A percentile compares a stretch with the other conserved stretches of the same genome.
Evolutionary conservation across 768 basidiomycete species (phyloP).

Genomic region (Mycena galopus): DNA sequence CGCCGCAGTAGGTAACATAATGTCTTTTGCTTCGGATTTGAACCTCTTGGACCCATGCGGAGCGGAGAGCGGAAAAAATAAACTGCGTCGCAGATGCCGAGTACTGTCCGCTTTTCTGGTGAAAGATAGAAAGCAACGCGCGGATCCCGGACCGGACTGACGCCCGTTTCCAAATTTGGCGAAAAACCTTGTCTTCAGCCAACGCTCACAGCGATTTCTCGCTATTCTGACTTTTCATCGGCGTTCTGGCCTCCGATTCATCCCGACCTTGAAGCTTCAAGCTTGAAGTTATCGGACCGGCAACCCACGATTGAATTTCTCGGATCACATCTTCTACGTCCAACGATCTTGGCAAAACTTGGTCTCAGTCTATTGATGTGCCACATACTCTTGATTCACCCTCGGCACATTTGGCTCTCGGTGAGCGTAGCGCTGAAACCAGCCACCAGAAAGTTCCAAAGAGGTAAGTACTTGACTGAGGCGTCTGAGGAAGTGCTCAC

Average conservation of each 20-base stretch:
- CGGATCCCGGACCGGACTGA: not conserved
- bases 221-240: constrained; percentile 15
- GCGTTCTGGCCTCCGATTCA: not conserved
- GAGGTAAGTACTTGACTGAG: too few relatives aligned
- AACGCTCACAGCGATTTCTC: not conserved
- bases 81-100: not conserved
- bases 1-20: not conserved
- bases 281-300: too few relatives aligned
- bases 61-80: not conserved
- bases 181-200: not conserved
- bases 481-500: too few relatives aligned
- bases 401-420: too few relatives aligned
- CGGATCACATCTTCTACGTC: too few relatives aligned
- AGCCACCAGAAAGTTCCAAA: too few relatives aligned
- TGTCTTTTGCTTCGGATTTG: not conserved
- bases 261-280: not conserved
- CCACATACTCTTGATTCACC: too few relatives aligned
- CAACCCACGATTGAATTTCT: too few relatives aligned
- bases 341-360: too few relatives aligned
- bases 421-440: too few relatives aligned
- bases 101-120: not conserved
- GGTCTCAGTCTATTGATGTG: too few relatives aligned
- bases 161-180: not conserved
- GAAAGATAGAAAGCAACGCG: not conserved
- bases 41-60: not conserved